Percentiles rank a stretch among this genome's conserved stretches.
phyloP scores from a whole-genome alignment of 2,329 filamentous ascomycete genomes.

The Cordyceps tenuipes region DNA sequence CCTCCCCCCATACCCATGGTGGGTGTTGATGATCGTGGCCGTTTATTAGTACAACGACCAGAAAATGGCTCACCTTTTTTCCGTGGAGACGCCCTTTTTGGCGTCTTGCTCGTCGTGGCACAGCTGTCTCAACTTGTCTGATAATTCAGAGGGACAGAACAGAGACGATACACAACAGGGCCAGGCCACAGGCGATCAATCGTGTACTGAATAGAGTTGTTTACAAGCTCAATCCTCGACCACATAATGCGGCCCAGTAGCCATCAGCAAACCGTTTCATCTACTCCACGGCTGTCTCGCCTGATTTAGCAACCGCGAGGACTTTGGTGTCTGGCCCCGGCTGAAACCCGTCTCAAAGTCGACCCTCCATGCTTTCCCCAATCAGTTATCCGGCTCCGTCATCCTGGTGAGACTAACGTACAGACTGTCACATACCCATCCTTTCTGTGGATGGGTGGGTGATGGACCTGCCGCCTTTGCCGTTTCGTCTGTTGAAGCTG shows the following conservation, averaged over 20 bases:
- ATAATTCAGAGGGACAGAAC: background rate
- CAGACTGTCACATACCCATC: too few species aligned
- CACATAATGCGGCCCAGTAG: background rate
- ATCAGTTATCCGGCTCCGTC: background rate
- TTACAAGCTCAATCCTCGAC: background rate
- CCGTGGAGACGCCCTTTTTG: background rate
- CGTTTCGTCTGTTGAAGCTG: constrained; percentile 4
- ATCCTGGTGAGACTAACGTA: background rate
- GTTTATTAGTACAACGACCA: background rate
- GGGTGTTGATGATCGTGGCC: background rate
- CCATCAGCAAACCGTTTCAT: too few species aligned
- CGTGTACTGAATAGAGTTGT: background rate
- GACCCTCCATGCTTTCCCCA: background rate
- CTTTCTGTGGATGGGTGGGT: background rate
- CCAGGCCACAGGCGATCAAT: background rate
- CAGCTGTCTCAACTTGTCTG: background rate
- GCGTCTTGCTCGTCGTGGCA: background rate
- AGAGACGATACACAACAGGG: background rate
- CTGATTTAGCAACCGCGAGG: too few species aligned
- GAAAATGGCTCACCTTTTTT: constrained; percentile 6
- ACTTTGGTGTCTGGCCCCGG: background rate
- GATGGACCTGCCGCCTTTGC: constrained; percentile 9
- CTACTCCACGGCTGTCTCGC: background rate
- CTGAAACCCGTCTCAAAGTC: constrained; percentile 7
- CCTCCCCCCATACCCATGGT: background rate